Conservation (phyloP, 495 filamentous ascomycete species). For the Neurospora sp. region DNA sequence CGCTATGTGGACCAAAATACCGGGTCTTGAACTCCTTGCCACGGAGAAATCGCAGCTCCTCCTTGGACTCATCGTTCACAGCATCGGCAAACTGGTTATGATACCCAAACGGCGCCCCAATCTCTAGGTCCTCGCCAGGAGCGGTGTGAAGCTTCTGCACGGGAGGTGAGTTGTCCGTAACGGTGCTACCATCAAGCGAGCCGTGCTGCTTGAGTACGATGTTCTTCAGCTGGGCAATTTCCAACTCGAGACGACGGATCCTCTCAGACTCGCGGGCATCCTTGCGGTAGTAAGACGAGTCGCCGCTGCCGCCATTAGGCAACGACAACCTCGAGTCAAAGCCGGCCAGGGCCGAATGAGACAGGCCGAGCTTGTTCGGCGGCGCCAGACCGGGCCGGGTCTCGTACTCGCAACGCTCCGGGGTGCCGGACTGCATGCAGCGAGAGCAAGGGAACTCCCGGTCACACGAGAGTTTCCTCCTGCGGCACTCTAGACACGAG, state of each 20-base stretch:
- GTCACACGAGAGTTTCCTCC: conserved; percentile 42
- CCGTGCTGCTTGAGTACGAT: conserved; percentile 26
- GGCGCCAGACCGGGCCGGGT: conserved; percentile 33
- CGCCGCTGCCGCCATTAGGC: conserved; percentile 17
- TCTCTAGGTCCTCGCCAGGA: conserved; percentile 9
- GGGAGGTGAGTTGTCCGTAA: conserved; percentile 21
- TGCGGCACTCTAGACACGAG: conserved; percentile 40
- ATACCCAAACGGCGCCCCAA: conserved; percentile 8
- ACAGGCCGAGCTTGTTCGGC: conserved; percentile 27
- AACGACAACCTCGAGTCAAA: conserved; percentile 26
- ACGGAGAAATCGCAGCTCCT: conserved; percentile 29
- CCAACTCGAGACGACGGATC: conserved; percentile 39
- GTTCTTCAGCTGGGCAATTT: conserved; percentile 36
- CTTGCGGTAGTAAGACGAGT: conserved; percentile 19
- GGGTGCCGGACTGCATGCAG: conserved; percentile 40
- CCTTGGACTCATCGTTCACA: neutral
- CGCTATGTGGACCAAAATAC: conserved; percentile 40
- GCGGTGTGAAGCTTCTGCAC: neutral
- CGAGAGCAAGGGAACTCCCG: conserved; percentile 42
- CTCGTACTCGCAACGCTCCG: conserved; percentile 41
- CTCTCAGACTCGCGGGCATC: conserved; percentile 33
- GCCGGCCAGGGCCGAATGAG: conserved; percentile 21
- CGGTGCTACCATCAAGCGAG: conserved; percentile 26
- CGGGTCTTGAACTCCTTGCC: conserved; percentile 36
- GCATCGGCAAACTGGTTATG: conserved; percentile 15